phyloP scores from a whole-genome alignment of 2,329 filamentous ascomycete species.

The Penicillium sp. region DNA sequence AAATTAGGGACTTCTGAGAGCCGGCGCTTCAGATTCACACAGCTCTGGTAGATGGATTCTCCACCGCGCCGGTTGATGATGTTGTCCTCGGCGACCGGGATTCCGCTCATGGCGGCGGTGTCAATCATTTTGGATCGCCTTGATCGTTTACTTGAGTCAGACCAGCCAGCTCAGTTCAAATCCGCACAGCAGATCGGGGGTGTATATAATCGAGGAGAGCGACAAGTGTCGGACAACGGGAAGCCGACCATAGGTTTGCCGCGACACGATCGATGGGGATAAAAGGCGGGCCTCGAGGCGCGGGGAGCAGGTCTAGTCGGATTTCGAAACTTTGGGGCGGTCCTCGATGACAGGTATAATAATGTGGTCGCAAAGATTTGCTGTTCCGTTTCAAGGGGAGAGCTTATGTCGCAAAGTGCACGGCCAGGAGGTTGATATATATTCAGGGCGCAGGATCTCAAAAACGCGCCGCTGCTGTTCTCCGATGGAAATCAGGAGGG shows the following conservation, averaged over 20 bases:
- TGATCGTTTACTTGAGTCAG: slow-evolving; percentile 29
- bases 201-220: slow-evolving; percentile 27
- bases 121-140: slow-evolving; percentile 44
- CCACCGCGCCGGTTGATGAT: slow-evolving; percentile 98
- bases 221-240: slow-evolving; percentile 35
- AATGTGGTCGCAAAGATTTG: slow-evolving; percentile 10
- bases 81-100: slow-evolving; percentile 75
- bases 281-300: slow-evolving; percentile 19
- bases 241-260: slow-evolving; percentile 41
- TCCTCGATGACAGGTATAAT: background rate
- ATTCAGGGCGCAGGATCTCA: slow-evolving; percentile 23
- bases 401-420: background rate
- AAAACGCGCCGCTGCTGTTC: slow-evolving; percentile 27
- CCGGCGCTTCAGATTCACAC: slow-evolving; percentile 80
- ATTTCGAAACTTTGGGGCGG: slow-evolving; percentile 9
- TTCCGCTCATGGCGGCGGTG: slow-evolving; percentile 41
- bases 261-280: slow-evolving; percentile 25
- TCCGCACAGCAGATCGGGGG: slow-evolving; percentile 42
- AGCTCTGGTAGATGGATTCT: slow-evolving; percentile 96
- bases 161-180: slow-evolving; percentile 37
- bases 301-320: slow-evolving; percentile 11
- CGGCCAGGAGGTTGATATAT: slow-evolving; percentile 13
- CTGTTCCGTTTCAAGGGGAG: slow-evolving; percentile 2
- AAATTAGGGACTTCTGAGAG: slow-evolving; percentile 85
- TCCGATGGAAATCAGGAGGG: slow-evolving; percentile 10